These are phyloP conservation scores for Vigna mungo DNA, from an alignment of 306 rosid genomes.

Conservation along the genomic window DNA sequence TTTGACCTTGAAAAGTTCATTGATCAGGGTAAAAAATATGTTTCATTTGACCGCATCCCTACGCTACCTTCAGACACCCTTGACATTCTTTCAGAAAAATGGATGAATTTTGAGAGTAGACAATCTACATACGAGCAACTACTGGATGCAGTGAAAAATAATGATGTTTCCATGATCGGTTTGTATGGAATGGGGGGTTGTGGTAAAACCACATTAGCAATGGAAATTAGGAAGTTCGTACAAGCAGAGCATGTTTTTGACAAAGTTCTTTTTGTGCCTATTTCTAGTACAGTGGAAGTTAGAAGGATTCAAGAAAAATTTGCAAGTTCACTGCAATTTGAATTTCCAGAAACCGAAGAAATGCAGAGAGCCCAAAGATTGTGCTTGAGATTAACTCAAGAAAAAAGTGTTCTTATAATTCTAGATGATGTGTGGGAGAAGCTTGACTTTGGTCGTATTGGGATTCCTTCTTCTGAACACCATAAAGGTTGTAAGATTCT, in stretches of 20 bases:
- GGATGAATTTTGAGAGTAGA: constrained; percentile 12
- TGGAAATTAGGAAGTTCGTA: not conserved
- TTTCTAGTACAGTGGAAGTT: constrained; percentile 8
- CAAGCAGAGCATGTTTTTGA: constrained; percentile 8
- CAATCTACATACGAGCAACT: not conserved
- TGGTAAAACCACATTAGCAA: constrained; percentile 39
- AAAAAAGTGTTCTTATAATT: constrained; percentile 21
- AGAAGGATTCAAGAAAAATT: constrained; percentile 30
- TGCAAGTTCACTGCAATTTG: not conserved
- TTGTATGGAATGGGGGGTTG: constrained; percentile 36
- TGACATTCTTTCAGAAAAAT: not conserved
- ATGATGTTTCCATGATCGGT: constrained; percentile 2
- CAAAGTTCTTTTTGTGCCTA: constrained; percentile 3
- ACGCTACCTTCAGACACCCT: too few species aligned
- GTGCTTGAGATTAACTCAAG: not conserved
- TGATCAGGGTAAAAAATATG: too few species aligned
- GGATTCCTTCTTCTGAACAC: constrained; percentile 10
- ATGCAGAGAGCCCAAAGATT: not conserved
- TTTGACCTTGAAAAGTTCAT: too few species aligned
- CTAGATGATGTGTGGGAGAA: constrained; percentile 41
- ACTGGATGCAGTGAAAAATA: constrained; percentile 23
- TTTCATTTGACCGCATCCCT: too few species aligned
- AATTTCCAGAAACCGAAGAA: not conserved
- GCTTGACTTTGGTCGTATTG: constrained; percentile 14
- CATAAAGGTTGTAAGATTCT: constrained; percentile 12